Base-by-base conservation (phyloP, 2,329 filamentous ascomycete species). In the Penicillium thymicola region DNA sequence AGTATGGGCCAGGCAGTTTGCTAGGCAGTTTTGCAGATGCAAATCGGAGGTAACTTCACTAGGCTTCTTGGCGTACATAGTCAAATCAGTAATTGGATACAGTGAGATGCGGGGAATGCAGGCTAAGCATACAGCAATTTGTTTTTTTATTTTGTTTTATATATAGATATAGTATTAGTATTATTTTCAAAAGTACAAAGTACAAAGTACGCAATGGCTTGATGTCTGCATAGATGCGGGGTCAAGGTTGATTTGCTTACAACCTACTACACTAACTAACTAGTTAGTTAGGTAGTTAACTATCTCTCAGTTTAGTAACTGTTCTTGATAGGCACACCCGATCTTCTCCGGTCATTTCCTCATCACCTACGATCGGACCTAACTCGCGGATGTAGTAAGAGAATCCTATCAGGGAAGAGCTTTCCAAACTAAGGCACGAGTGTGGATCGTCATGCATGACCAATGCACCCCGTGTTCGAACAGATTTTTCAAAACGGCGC, bases 401-500 rank as follows among this genome's bases (percentile, higher is more conserved):
- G 21, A 54, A 49, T 42, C 51, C 44, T 2, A 36, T 27, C 37
- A 49, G 36, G 11, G 13, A 34, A 5, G 27, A 5, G 27, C 5
- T 42, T 36, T 23, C 11, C 10, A 43, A 42, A 23, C 52, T 43
- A 50, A 49, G 14, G 38, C 11, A 36, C n/a, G 25, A 37, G n/a
- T 28, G 54, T 57, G 43, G 54, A 57, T 42, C 53, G 4, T 37
- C 25, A 23, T 57, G 54, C 54, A 48, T 48, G 21, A 40, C 40
- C 30, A 32, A 46, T 43, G 54, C 36, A 54, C 54, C 43, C 42
- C 49, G 23, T 57, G 49, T 50, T 54, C 13, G 23, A 25, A 30
- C 18, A 11, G 21, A 37, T 43, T 47, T 11, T 27, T 13, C 43
- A 25, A 16, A 21, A 40, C 25, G 25, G 14, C 34, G n/a, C 30